phyloP scores from a whole-genome alignment of 1,284 basidiomycete species.

The Abortiporus biennis region DNA sequence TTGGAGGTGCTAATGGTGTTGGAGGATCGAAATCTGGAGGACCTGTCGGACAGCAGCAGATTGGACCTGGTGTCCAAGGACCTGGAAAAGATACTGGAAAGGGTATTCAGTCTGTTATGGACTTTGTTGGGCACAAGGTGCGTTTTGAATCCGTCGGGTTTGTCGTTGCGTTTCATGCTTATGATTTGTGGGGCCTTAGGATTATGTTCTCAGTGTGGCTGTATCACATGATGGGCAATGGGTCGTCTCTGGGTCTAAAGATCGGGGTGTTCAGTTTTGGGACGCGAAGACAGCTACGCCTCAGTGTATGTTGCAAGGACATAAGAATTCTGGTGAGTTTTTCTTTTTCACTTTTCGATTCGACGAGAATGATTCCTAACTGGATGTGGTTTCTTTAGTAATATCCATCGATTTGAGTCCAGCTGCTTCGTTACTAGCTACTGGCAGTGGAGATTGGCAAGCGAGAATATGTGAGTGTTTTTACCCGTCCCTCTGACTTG shows the following conservation, averaged over 20 bases:
- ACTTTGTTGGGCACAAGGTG: conserved; percentile 68
- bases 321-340: conserved; percentile 70
- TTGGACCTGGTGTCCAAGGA: no score
- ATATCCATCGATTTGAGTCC: conserved; percentile 82
- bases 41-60: conserved; percentile 12
- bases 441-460: conserved; percentile 80
- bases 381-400: conserved; percentile 32
- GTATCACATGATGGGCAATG: conserved; percentile 69
- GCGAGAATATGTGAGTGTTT: conserved; percentile 73
- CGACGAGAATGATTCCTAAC: not conserved
- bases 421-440: conserved; percentile 67
- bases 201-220: conserved; percentile 58
- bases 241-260: conserved; percentile 77
- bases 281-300: conserved; percentile 60
- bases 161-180: conserved; percentile 19
- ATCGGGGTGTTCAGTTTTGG: conserved; percentile 76
- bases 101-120: conserved; percentile 48
- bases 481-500: no score
- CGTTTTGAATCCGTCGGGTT: conserved; percentile 14
- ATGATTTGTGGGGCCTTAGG: conserved; percentile 24
- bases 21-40: not conserved
- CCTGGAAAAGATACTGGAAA: conserved; percentile 29
- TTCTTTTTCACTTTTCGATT: conserved; percentile 1
- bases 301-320: conserved; percentile 77
- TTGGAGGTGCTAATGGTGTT: conserved; percentile 14